Evolutionary conservation across 257 asterid species (phyloP).

Genomic region (Phtheirospermum japonicum): DNA sequence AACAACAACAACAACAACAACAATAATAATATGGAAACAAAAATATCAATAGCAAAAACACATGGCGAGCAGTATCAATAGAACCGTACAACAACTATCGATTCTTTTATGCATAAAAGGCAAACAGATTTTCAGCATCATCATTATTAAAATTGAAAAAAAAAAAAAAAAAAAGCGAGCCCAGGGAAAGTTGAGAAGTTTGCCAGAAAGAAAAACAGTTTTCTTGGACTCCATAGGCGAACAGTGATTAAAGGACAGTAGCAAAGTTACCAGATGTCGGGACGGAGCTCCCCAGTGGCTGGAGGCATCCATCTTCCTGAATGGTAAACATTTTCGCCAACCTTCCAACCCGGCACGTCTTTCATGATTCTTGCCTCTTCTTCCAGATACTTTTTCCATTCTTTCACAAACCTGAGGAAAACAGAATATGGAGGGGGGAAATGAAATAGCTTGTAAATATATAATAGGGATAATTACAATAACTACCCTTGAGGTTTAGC

Average conservation of each 20-base stretch:
- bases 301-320: slow-evolving; percentile 99
- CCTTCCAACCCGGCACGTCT: slow-evolving; percentile 96
- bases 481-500: not conserved
- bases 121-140: slow-evolving; percentile 33
- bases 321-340: slow-evolving; percentile 89
- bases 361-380: slow-evolving; percentile 95
- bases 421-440: not conserved
- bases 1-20: too few species aligned
- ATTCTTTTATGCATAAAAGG: slow-evolving; percentile 16
- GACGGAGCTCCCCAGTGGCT: slow-evolving; percentile 90
- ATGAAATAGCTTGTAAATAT: not conserved
- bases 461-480: not conserved
- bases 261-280: slow-evolving; percentile 71
- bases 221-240: slow-evolving; percentile 1
- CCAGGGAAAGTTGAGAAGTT: slow-evolving; percentile 22
- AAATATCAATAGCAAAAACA: not conserved
- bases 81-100: slow-evolving; percentile 12
- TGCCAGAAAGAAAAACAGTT: slow-evolving; percentile 21
- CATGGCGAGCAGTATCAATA: not conserved
- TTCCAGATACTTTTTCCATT: slow-evolving; percentile 79
- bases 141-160: slow-evolving; percentile 36
- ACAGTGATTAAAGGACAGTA: not conserved
- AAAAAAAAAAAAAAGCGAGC: slow-evolving; percentile 27
- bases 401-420: slow-evolving; percentile 57
- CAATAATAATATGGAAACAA: not conserved